Evolutionary conservation across 176 grass and related monocot genomes (phyloP).

Genomic region (Oropetium thomaeum): DNA sequence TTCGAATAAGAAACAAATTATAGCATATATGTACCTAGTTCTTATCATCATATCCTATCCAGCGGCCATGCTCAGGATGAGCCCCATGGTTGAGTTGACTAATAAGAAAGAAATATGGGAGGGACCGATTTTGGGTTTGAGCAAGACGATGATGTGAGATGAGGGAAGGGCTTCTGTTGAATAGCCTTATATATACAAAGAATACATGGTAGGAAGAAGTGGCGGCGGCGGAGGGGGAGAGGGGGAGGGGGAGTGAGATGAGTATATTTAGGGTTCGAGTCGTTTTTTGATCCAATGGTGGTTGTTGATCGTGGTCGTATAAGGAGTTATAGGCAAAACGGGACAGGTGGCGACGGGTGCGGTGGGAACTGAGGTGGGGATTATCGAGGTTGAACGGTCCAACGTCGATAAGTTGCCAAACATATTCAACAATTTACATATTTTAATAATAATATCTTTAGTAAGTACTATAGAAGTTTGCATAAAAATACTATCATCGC

Average conservation of each 20-base stretch:
- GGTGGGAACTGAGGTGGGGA: background rate
- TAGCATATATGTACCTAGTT: background rate
- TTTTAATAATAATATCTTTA: background rate
- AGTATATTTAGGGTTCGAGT: slow-evolving; percentile 4
- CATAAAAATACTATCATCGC: no score
- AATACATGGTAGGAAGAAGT: no score
- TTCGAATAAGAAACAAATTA: background rate
- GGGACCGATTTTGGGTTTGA: background rate
- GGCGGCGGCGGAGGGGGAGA: background rate
- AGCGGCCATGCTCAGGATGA: rapidly evolving
- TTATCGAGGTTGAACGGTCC: no score
- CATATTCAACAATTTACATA: background rate
- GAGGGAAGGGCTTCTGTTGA: background rate
- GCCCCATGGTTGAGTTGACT: no score
- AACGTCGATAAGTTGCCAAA: background rate
- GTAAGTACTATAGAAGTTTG: background rate
- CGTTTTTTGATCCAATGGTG: background rate
- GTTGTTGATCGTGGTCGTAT: background rate
- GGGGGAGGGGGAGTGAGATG: background rate
- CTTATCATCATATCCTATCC: background rate
- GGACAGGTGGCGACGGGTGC: background rate
- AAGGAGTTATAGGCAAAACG: background rate
- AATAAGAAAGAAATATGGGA: background rate
- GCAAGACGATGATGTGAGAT: background rate
- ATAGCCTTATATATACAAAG: background rate